phyloP scores from a whole-genome alignment of 2,329 filamentous ascomycete genomes.

The Chaetomium strumarium region DNA sequence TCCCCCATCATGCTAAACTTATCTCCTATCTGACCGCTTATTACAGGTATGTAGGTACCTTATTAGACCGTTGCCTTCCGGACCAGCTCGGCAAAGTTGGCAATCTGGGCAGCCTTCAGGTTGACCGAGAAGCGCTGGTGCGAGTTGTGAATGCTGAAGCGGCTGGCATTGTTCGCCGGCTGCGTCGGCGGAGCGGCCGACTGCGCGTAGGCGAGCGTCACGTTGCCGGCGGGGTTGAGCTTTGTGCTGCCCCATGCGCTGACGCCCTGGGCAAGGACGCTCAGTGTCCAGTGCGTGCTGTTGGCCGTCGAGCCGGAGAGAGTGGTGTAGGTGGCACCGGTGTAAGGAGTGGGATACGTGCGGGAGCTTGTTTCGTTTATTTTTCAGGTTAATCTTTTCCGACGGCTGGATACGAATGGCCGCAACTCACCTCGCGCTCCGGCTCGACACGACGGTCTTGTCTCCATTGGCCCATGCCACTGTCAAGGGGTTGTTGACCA shows the following conservation, averaged over 20 bases:
- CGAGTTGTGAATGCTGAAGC: conserved; percentile 28
- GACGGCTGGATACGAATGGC: too few relatives aligned
- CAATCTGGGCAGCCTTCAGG: conserved; percentile 25
- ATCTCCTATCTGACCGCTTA: too few relatives aligned
- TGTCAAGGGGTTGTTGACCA: conserved; percentile 38
- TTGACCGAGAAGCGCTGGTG: conserved; percentile 26
- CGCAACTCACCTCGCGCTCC: conserved; percentile 34
- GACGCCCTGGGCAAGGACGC: conserved; percentile 35
- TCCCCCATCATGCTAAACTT: too few relatives aligned
- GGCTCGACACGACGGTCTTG: conserved; percentile 33
- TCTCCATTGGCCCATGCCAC: conserved; percentile 35
- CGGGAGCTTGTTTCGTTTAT: too few relatives aligned
- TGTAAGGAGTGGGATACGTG: conserved; percentile 31
- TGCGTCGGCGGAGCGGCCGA: conserved; percentile 19
- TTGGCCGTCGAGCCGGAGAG: conserved; percentile 33
- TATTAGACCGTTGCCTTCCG: too few relatives aligned
- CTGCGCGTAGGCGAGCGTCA: conserved; percentile 25
- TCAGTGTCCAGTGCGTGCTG: conserved; percentile 37
- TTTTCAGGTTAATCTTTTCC: too few relatives aligned
- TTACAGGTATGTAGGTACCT: too few relatives aligned
- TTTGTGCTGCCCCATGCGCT: conserved; percentile 30
- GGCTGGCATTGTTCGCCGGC: conserved; percentile 26
- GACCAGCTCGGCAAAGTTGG: conserved; percentile 26
- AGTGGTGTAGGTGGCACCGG: conserved; percentile 30
- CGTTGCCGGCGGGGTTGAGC: conserved; percentile 25